phyloP scores from a whole-genome alignment of 441 rosid genomes.

The Mallotus repandus region DNA sequence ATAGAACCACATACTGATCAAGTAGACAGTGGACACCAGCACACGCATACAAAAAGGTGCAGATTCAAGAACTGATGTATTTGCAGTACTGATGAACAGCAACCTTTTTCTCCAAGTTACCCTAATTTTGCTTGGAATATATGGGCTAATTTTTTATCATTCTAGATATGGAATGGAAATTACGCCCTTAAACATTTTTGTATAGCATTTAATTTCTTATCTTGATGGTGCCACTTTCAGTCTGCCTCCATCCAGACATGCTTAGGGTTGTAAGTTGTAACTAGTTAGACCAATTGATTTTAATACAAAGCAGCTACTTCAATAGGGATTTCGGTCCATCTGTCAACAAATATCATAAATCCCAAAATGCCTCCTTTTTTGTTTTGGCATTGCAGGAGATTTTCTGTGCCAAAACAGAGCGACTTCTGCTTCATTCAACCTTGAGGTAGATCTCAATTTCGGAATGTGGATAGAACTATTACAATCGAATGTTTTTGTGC shows the following conservation, averaged over 20 bases:
- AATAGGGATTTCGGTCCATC: too few species aligned
- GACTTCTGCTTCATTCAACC: too few species aligned
- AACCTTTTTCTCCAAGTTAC: background rate
- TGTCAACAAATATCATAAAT: background rate
- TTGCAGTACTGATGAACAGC: background rate
- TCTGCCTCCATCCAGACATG: background rate
- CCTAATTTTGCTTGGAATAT: background rate
- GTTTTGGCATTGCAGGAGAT: too few species aligned
- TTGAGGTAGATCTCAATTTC: too few species aligned
- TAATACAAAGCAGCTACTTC: background rate
- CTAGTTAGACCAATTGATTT: background rate
- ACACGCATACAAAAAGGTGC: background rate
- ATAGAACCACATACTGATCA: background rate
- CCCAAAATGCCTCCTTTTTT: too few species aligned
- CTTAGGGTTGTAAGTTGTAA: background rate
- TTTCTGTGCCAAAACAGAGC: too few species aligned
- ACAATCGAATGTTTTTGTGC: too few species aligned
- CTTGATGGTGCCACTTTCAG: background rate
- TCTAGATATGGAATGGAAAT: background rate
- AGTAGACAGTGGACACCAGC: background rate
- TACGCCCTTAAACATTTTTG: background rate
- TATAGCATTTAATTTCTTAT: background rate
- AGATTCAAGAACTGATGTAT: background rate
- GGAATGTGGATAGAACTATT: too few species aligned
- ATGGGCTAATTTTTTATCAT: background rate